A percentile compares a stretch with the other conserved stretches of the same genome.
phyloP scores from a whole-genome alignment of 495 filamentous ascomycete species.

The Xylaria intraflava region DNA sequence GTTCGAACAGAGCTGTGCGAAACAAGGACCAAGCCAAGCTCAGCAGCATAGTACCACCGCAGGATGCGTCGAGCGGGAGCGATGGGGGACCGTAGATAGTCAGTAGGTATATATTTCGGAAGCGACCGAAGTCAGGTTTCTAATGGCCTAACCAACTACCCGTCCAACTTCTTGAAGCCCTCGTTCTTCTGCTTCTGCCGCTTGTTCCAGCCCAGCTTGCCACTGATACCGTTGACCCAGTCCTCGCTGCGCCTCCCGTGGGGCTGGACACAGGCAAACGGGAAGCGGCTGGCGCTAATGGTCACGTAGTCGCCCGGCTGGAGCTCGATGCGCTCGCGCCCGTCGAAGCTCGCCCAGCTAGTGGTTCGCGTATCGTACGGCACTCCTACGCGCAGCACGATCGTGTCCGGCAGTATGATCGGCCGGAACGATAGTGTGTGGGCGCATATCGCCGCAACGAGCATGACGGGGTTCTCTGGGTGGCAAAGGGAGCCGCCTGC shows the following conservation, averaged over 20 bases:
- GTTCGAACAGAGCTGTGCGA: too few relatives aligned
- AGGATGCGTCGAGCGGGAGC: too few relatives aligned
- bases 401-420: conserved; percentile 91
- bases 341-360: conserved; percentile 97
- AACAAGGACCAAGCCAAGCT: too few relatives aligned
- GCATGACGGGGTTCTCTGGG: conserved; percentile 93
- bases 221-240: conserved; percentile 86
- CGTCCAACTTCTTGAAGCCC: conserved; percentile 46
- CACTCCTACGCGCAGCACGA: conserved; percentile 84
- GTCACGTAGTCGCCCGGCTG: conserved; percentile 91
- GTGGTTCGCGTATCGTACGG: conserved; percentile 84
- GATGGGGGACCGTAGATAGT: background rate
- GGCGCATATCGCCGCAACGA: conserved; percentile 91
- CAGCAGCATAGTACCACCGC: too few relatives aligned
- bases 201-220: conserved; percentile 92
- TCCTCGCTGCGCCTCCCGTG: conserved; percentile 71
- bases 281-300: conserved; percentile 84
- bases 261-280: conserved; percentile 83
- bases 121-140: background rate
- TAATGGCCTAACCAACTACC: conserved; percentile 10
- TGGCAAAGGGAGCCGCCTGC: conserved; percentile 93
- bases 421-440: conserved; percentile 95
- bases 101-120: background rate
- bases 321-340: conserved; percentile 81
- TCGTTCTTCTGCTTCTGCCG: conserved; percentile 64